Evolutionary conservation across 441 rosid species (phyloP), one percentile per base, ranked within the genome.

Genomic region (Arabidopsis hybrid): DNA sequence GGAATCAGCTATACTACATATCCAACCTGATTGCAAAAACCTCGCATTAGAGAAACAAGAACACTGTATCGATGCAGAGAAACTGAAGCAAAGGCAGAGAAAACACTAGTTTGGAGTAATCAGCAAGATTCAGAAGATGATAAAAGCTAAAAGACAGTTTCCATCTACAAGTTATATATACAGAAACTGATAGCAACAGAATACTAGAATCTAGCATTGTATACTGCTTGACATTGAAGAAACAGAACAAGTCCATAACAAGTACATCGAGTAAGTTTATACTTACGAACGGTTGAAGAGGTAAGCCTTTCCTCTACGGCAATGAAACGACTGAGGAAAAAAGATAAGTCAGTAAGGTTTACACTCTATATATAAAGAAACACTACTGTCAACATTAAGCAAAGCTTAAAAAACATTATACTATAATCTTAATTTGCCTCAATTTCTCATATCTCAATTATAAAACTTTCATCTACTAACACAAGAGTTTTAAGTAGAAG

Each of bases 271-370:
- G 2, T 7, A 71, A 67, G 80, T 63, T 29, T 69, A 16, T 6
- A 82, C 95, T 83, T 81, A 93, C 95, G 74, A 90, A n/a, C 86
- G 87, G 68, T 81, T 93, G 79, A 93, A 91, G 70, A 89, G 98
- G 79, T 91, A 93, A n/a, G 98, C 97, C 81, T 91, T 91, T 74
- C 98, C 97, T 56, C 86, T 73, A 53, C 92, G 92, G 73, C 85
- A 79, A 74, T 84, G 92, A 75, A 93, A 91, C 51, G 86, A 73
- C 98, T 91, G 86, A 39, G 55, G 55, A 21, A 21, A 21, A 21
- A 21, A 21, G 26, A 21, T 21, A 21, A 21, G 26, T 21, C 26
- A 21, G 26, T 21, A 21, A 21, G 26, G 26, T 21, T 21, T 21
- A 21, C 26, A 21, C 26, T 21, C 26, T 21, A 21, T 21, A 21